phyloP scores from a whole-genome alignment of 495 filamentous ascomycete genomes.

The Xylaria venustula region DNA sequence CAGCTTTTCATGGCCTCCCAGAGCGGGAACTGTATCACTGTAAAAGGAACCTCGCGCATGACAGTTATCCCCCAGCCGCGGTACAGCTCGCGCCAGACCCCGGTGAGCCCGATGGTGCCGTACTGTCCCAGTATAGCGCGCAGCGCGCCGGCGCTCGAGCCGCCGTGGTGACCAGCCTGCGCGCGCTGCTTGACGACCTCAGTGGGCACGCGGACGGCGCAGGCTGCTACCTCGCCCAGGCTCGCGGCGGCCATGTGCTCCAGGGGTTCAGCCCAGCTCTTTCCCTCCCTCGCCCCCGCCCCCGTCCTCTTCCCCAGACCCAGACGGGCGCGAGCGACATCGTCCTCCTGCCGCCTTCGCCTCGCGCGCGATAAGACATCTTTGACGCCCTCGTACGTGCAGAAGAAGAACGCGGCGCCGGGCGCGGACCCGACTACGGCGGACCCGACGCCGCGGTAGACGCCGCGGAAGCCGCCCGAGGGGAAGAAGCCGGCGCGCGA shows the following conservation, averaged over 20 bases:
- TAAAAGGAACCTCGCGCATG: slow-evolving; percentile 95
- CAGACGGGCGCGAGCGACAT: slow-evolving; percentile 2
- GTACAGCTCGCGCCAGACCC: slow-evolving; percentile 81
- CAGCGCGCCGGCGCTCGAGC: slow-evolving; percentile 60
- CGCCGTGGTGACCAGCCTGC: slow-evolving; percentile 72
- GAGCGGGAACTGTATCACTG: slow-evolving; percentile 92
- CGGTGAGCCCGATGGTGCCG: slow-evolving; percentile 41
- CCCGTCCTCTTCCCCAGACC: slow-evolving; percentile 2
- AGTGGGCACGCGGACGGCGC: slow-evolving; percentile 88
- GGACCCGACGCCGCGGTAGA: slow-evolving; percentile 68
- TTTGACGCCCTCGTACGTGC: slow-evolving; percentile 88
- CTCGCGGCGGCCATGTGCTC: slow-evolving; percentile 87
- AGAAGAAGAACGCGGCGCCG: slow-evolving; percentile 97
- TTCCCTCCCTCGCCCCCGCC: not conserved
- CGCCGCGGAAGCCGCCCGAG: slow-evolving; percentile 70
- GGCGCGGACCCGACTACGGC: slow-evolving; percentile 89
- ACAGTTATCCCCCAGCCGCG: slow-evolving; percentile 88
- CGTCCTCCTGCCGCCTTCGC: slow-evolving; percentile 13
- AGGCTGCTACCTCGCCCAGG: slow-evolving; percentile 88
- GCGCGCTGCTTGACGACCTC: slow-evolving; percentile 97
- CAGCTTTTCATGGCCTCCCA: slow-evolving; percentile 87
- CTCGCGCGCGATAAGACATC: slow-evolving; percentile 41
- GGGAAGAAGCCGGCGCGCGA: slow-evolving; percentile 76
- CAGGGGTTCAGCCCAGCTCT: slow-evolving; percentile 21
- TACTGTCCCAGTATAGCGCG: slow-evolving; percentile 62